A percentile compares a stretch with the other conserved stretches of the same genome.
These are phyloP conservation scores for Atkinsonella texensis DNA, from an alignment of 2,329 filamentous ascomycete genomes.

Conservation along the genomic window DNA sequence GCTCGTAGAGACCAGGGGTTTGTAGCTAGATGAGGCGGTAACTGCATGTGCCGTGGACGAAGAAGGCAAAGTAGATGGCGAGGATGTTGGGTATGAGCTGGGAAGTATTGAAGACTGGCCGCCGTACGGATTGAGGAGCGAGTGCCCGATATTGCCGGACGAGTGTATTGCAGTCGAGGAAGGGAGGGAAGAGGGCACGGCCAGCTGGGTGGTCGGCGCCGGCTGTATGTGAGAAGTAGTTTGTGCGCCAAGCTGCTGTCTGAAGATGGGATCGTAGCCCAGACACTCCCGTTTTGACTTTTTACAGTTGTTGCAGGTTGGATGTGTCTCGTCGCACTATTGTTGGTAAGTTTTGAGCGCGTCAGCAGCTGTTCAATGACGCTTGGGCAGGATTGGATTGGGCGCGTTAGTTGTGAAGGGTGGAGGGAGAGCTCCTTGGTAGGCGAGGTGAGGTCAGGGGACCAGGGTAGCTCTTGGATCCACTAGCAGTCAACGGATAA, in stretches of 20 bases:
- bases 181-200: constrained; percentile 20
- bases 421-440: not conserved
- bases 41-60: constrained; percentile 10
- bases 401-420: not conserved
- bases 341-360: not conserved
- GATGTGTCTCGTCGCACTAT: constrained; percentile 93
- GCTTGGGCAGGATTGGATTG: not conserved
- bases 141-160: constrained; percentile 13
- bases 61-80: constrained; percentile 20
- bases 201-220: constrained; percentile 19
- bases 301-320: constrained; percentile 79
- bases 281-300: constrained; percentile 81
- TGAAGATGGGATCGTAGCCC: constrained; percentile 81
- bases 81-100: constrained; percentile 26
- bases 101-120: constrained; percentile 32
- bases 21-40: constrained; percentile 20
- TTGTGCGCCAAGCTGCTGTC: constrained; percentile 61
- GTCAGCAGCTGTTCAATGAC: constrained; percentile 7
- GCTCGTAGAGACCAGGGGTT: constrained; percentile 20
- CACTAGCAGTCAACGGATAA: constrained; percentile 4
- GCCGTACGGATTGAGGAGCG: constrained; percentile 29
- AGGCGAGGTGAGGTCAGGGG: not conserved
- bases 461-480: not conserved
- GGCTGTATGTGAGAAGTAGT: constrained; percentile 45
- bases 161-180: constrained; percentile 11